These are phyloP conservation scores for Verticillium albo-atrum DNA, from an alignment of 2,329 filamentous ascomycete genomes.

Conservation along the genomic window DNA sequence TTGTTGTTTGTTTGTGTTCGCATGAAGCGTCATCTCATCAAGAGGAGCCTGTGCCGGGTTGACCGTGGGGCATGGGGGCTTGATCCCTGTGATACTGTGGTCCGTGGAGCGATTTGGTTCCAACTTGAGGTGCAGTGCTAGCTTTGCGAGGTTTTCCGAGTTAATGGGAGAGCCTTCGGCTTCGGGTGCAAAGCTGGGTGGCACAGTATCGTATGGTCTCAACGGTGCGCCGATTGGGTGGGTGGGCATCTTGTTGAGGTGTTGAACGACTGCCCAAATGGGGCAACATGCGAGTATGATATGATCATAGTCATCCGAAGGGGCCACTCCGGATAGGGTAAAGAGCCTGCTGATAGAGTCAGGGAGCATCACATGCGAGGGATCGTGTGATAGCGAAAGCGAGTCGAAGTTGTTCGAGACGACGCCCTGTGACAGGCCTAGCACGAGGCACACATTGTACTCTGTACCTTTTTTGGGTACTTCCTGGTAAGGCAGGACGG, in stretches of 20 bases:
- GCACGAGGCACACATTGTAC: not conserved
- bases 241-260: not conserved
- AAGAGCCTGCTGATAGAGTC: not conserved
- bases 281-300: too few relatives aligned
- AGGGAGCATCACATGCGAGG: not conserved
- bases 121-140: not conserved
- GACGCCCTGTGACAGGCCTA: not conserved
- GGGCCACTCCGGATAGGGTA: not conserved
- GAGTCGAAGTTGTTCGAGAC: too few relatives aligned
- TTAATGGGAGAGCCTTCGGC: not conserved
- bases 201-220: not conserved
- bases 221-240: not conserved
- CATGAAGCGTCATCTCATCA: not conserved
- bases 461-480: not conserved
- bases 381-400: not conserved
- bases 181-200: not conserved
- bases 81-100: not conserved
- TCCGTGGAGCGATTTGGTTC: not conserved
- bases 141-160: not conserved
- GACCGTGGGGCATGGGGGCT: not conserved
- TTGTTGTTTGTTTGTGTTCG: not conserved
- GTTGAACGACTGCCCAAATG: too few relatives aligned
- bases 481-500: not conserved
- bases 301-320: not conserved
- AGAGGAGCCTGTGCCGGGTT: not conserved